Evolutionary conservation across 257 asterid species (phyloP), one percentile per base, ranked within the genome.

Genomic region (Jaltomata sinuosa): DNA sequence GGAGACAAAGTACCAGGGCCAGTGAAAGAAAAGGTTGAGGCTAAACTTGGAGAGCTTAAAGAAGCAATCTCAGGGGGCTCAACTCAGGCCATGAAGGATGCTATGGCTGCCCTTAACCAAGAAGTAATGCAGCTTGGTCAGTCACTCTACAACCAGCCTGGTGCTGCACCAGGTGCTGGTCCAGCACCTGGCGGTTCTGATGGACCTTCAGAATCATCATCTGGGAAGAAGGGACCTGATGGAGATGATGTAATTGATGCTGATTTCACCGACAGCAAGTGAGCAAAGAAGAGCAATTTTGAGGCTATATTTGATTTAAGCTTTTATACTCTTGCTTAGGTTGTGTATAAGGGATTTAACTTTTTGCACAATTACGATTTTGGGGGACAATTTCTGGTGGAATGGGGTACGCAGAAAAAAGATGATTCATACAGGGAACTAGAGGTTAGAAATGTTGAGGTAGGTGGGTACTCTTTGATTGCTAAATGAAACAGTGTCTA

Each of bases 51-150:
- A 36, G 98, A 97, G 87, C 99, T 97, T 2, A 95, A 90, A 89
- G 94, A 92, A 25, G 98, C 98, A 22, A 91, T 95, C 29, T 85
- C 97, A 9, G 96, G 97, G 21, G 99, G 92, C 45, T 85, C 94
- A 19, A 94, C 98, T 54, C 99, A 95, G 85, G 87, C 92, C 40
- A 94, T 97, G 1, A 97, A 97, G 90, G 99, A 97, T 76, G 98
- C 98, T 3, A 92, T 97, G 94, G 85, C 95, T 85, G 97, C 98
- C 29, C 89, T 97, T 34, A 97, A 97, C 88, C 97, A 97, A 85
- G 99, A 97, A 92, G 99, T 97, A 6, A 97, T 97, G 99, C 97
- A 97, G 86, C 92, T 97, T 21, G 99, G 99, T 10, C 97, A 94
- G 87, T 95, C 99, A 5, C 91, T 97, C 53, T 97, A 97, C 84